phyloP scores from a whole-genome alignment of 345 rosid species.

The Hibiscus syriacus region DNA sequence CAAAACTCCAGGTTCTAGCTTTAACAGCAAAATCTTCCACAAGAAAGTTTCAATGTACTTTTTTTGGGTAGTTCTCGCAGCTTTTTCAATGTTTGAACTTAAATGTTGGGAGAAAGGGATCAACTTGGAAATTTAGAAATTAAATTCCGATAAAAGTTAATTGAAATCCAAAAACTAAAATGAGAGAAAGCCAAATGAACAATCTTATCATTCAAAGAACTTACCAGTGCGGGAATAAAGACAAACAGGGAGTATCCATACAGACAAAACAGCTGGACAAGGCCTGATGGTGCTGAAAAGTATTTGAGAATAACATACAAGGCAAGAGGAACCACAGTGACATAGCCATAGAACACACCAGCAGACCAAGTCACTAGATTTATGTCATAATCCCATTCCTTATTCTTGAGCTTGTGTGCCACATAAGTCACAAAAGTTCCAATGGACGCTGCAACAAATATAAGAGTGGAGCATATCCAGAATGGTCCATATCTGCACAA shows the following conservation, averaged over 20 bases:
- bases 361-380: conserved; percentile 98
- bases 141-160: not conserved
- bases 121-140: not conserved
- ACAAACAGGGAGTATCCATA: conserved; percentile 88
- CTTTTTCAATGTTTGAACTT: not conserved
- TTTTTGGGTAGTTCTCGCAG: not conserved
- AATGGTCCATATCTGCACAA: conserved; percentile 89
- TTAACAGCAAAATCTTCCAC: too few relatives aligned
- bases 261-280: conserved; percentile 84
- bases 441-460: conserved; percentile 89
- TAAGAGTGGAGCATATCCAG: conserved; percentile 93
- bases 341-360: conserved; percentile 91
- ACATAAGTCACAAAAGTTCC: conserved; percentile 93
- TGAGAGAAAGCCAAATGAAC: not conserved
- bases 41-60: too few relatives aligned
- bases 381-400: conserved; percentile 91
- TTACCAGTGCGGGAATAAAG: conserved; percentile 96
- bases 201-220: not conserved
- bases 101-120: not conserved
- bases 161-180: not conserved
- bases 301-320: conserved; percentile 80
- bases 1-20: not conserved
- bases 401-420: conserved; percentile 75
- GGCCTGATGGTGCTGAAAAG: conserved; percentile 93
- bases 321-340: conserved; percentile 64